phyloP scores from a whole-genome alignment of 768 basidiomycete genomes.

The Lactifluus subvellereus region DNA sequence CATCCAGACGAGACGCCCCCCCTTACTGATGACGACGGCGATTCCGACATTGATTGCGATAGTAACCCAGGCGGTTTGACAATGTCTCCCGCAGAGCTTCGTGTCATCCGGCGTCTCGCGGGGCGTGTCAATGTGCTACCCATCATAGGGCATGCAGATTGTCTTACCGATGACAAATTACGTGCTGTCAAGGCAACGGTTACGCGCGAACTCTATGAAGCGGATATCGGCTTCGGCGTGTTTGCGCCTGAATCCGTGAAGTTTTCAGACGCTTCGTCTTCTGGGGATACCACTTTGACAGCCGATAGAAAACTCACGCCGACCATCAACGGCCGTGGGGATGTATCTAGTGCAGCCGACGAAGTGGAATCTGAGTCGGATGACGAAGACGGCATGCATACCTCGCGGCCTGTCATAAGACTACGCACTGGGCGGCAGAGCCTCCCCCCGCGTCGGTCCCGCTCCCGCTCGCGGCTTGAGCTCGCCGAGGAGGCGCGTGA shows the following conservation, averaged over 20 bases:
- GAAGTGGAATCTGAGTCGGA: constrained; percentile 37
- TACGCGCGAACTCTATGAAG: constrained; percentile 57
- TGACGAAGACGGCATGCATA: constrained; percentile 47
- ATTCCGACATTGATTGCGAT: constrained; percentile 44
- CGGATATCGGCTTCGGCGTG: constrained; percentile 71
- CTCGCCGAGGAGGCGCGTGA: constrained; percentile 51
- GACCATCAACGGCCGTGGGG: constrained; percentile 28
- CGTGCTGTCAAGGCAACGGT: constrained; percentile 65
- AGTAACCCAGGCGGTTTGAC: constrained; percentile 47
- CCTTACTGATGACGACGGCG: constrained; percentile 36
- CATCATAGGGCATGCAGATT: constrained; percentile 74
- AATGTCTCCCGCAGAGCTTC: constrained; percentile 74
- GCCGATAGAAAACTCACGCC: constrained; percentile 15
- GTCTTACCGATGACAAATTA: constrained; percentile 74
- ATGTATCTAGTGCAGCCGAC: constrained; percentile 16
- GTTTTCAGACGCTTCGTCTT: constrained; percentile 15
- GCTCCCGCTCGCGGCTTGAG: constrained; percentile 66
- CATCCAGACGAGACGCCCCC: constrained; percentile 50
- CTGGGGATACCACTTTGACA: constrained; percentile 2
- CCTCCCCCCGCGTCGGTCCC: constrained; percentile 44
- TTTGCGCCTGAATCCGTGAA: constrained; percentile 46
- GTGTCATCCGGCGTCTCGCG: constrained; percentile 70
- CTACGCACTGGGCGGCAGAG: constrained; percentile 49
- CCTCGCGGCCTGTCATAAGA: constrained; percentile 72
- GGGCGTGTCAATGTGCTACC: constrained; percentile 76